Evolutionary conservation across 2,329 filamentous ascomycete species (phyloP), one percentile per base, ranked within the genome.

Genomic region (Trichoderma koningiopsis): DNA sequence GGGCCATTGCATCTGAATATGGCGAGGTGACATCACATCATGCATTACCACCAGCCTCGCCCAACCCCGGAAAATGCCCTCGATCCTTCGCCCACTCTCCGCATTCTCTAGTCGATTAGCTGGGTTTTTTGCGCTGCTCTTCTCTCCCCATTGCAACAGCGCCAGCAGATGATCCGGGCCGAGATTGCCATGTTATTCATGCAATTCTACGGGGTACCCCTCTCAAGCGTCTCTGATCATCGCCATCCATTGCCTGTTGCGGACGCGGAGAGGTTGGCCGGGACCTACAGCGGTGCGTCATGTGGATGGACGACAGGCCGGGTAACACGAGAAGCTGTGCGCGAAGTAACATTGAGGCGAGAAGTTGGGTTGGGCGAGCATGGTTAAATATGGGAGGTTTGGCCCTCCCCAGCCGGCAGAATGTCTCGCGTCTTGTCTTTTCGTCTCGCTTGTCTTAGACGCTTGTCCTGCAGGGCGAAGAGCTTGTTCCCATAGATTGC

Each of bases 241-340:
- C 65, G 35, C 40, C 47, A 29, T 68, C 61, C n/a, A 53, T 61
- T 68, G 24, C 65, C 65, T 43, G 22, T 61, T 68, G n/a, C 27
- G 57, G 65, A 60, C 57, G 19, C 16, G 24, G 47, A 55, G 19
- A 37, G 57, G 65, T 61, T 68, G 65, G 65, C 53, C 35, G 65
- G 65, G 56, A 49, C 56, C 47, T 53, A 62, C 27, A 29, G 16
- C n/a, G 29, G 47, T 55, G 56, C 65, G 57, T 68, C 65, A 68
- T 61, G 65, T 43, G 65, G 65, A 61, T 33, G 57, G 47, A 61
- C 49, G 52, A 68, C 22, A 47, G 55, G 22, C 35, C 56, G 33
- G 22, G 53, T 55, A 61, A 56, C 49, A 68, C 56, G 58, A 61
- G 65, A 60, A 49, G 37, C 37, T 49, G 53, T 19, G 37, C 49